phyloP scores from a whole-genome alignment of 805 yeast species.

The Ogataea polymorpha region DNA sequence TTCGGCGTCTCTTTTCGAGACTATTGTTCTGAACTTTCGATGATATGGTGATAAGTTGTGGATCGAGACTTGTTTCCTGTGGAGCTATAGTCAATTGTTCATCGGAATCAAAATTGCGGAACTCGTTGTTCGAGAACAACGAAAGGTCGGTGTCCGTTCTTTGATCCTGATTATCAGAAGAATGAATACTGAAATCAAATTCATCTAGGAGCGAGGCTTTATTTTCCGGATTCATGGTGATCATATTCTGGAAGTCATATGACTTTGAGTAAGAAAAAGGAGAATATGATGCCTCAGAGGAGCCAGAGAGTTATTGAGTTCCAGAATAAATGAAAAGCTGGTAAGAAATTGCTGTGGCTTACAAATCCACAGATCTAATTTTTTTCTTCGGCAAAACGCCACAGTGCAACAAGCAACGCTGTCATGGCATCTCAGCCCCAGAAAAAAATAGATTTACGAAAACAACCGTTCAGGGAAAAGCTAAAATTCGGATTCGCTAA shows the following conservation, averaged over 20 bases:
- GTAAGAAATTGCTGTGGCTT: background rate
- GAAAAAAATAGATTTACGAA: background rate
- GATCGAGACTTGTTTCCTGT: slow-evolving; percentile 1
- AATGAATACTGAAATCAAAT: slow-evolving; percentile 15
- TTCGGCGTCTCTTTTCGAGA: slow-evolving; percentile 51
- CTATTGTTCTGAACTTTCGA: background rate
- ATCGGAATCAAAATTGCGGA: slow-evolving; percentile 18
- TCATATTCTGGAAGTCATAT: slow-evolving; percentile 4
- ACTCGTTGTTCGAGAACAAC: slow-evolving; percentile 23
- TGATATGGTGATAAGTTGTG: slow-evolving; percentile 5
- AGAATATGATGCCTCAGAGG: background rate
- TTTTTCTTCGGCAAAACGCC: background rate
- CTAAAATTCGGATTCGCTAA: background rate
- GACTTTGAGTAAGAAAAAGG: slow-evolving; percentile 6
- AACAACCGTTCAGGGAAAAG: no score
- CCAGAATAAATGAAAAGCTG: background rate
- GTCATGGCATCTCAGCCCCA: background rate
- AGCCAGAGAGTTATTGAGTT: background rate
- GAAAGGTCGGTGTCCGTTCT: slow-evolving; percentile 18
- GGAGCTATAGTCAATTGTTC: slow-evolving; percentile 7
- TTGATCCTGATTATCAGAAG: slow-evolving; percentile 1
- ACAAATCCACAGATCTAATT: background rate
- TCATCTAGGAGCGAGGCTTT: slow-evolving; percentile 15
- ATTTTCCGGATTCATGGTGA: slow-evolving; percentile 5
- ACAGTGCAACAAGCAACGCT: background rate